A percentile compares a stretch with the other conserved stretches of the same genome.
phyloP scores from a whole-genome alignment of 768 basidiomycete species.

The Lactarius sp. region DNA sequence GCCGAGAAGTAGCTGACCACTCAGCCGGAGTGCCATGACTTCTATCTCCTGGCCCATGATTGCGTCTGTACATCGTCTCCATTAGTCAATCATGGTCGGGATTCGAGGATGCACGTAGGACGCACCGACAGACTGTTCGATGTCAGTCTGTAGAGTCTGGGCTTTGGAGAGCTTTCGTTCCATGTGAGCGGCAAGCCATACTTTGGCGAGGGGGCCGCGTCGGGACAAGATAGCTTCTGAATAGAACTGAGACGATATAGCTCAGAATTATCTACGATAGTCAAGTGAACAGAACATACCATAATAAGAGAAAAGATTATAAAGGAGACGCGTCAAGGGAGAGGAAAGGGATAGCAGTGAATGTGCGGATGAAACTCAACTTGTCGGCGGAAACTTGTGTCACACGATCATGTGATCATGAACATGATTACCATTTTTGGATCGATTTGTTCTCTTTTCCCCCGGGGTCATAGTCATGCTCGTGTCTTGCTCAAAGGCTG shows the following conservation, averaged over 20 bases:
- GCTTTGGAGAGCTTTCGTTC: constrained; percentile 96
- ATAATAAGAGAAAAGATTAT: constrained; percentile 21
- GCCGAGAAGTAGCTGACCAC: constrained; percentile 92
- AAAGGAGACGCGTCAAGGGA: constrained; percentile 19
- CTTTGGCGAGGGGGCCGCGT: constrained; percentile 89
- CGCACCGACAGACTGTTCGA: constrained; percentile 88
- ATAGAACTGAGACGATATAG: constrained; percentile 56
- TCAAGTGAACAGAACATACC: constrained; percentile 14
- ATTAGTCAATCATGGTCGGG: neutral
- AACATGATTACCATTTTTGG: neutral
- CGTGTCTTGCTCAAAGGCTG: constrained; percentile 20
- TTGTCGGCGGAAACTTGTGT: neutral
- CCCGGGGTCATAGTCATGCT: neutral
- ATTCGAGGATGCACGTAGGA: constrained; percentile 18
- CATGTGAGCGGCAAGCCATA: constrained; percentile 99
- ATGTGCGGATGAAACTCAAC: constrained; percentile 13
- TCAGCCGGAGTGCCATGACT: constrained; percentile 91
- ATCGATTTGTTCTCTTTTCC: too few species aligned
- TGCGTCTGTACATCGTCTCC: constrained; percentile 48
- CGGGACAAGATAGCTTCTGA: constrained; percentile 92
- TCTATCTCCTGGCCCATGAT: constrained; percentile 94
- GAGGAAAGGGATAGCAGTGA: neutral
- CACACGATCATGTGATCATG: constrained; percentile 12
- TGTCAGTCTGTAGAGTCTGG: constrained; percentile 91
- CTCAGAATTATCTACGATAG: constrained; percentile 9